phyloP scores from a whole-genome alignment of 1,139 yeast species.

The Debaryomycetaceae sp. region DNA sequence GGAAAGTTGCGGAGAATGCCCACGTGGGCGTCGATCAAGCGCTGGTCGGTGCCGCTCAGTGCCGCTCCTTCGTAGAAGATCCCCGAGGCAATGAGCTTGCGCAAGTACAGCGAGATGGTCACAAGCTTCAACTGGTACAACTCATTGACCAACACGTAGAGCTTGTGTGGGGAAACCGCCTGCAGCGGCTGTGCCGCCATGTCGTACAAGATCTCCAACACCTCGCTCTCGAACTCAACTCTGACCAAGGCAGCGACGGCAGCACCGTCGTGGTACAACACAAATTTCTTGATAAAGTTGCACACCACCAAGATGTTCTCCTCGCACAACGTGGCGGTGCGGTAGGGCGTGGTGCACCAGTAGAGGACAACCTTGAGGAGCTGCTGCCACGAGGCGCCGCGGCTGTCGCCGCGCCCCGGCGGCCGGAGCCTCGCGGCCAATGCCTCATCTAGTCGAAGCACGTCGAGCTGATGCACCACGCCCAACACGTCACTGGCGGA shows the following conservation, averaged over 20 bases:
- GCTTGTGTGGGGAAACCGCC: slow-evolving; percentile 16
- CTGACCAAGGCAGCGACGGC: slow-evolving; percentile 23
- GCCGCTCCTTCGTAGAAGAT: slow-evolving; percentile 43
- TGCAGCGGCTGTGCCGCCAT: slow-evolving; percentile 32
- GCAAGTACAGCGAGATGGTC: slow-evolving; percentile 62
- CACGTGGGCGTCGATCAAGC: slow-evolving; percentile 35
- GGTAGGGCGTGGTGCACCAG: slow-evolving; percentile 47
- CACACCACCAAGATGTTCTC: slow-evolving; percentile 35
- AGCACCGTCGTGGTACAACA: no score
- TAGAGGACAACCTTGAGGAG: slow-evolving; percentile 35
- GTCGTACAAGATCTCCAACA: slow-evolving; percentile 47
- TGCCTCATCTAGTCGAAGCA: slow-evolving; percentile 25
- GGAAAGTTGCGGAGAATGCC: slow-evolving; percentile 53
- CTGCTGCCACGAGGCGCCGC: slow-evolving; percentile 31
- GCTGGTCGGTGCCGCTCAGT: slow-evolving; percentile 1
- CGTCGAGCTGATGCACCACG: slow-evolving; percentile 32
- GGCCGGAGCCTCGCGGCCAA: slow-evolving; percentile 30
- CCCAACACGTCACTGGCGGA: slow-evolving; percentile 29
- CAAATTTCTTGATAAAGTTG: slow-evolving; percentile 34
- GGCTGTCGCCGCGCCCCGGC: slow-evolving; percentile 1
- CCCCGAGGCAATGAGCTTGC: slow-evolving; percentile 82
- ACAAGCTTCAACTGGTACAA: slow-evolving; percentile 48
- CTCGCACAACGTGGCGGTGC: slow-evolving; percentile 24
- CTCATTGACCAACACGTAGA: slow-evolving; percentile 54
- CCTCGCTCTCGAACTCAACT: slow-evolving; percentile 45